Conservation (phyloP, 2,329 filamentous ascomycete species). For the Penicillium brasilianum region DNA sequence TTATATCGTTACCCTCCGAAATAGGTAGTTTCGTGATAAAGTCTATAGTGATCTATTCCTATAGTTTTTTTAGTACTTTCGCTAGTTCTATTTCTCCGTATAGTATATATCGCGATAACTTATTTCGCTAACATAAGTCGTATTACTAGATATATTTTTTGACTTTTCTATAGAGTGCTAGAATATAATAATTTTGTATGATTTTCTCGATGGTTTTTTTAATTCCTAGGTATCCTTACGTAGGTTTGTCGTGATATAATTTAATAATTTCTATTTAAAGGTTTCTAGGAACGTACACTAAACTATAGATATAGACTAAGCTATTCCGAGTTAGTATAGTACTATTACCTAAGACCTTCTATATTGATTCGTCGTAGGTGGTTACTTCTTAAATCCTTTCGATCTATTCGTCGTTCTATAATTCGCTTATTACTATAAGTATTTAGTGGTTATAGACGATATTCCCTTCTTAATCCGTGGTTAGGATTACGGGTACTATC, state of each 20-base stretch:
- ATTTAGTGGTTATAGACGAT: background rate
- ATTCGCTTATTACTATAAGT: background rate
- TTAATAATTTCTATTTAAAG: background rate
- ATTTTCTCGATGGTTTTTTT: conserved; percentile 1
- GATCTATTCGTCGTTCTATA: background rate
- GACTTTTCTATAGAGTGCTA: background rate
- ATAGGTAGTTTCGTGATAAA: background rate
- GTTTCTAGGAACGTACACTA: background rate
- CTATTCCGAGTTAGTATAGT: background rate
- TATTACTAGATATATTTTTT: background rate
- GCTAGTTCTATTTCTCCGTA: background rate
- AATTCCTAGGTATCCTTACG: background rate
- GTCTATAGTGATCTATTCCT: background rate
- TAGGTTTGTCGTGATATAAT: background rate
- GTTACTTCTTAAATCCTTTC: background rate
- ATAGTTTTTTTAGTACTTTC: background rate
- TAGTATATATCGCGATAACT: background rate
- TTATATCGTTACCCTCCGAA: background rate
- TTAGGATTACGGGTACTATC: background rate
- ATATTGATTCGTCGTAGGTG: background rate
- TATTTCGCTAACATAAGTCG: background rate
- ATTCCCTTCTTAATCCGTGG: background rate
- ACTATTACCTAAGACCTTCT: conserved; percentile 1
- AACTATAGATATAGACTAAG: background rate
- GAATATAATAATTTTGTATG: background rate